A percentile compares a stretch with the other conserved stretches of the same genome.
These are phyloP conservation scores for Vigna trinervia DNA, from an alignment of 306 rosid species.

Conservation along the genomic window DNA sequence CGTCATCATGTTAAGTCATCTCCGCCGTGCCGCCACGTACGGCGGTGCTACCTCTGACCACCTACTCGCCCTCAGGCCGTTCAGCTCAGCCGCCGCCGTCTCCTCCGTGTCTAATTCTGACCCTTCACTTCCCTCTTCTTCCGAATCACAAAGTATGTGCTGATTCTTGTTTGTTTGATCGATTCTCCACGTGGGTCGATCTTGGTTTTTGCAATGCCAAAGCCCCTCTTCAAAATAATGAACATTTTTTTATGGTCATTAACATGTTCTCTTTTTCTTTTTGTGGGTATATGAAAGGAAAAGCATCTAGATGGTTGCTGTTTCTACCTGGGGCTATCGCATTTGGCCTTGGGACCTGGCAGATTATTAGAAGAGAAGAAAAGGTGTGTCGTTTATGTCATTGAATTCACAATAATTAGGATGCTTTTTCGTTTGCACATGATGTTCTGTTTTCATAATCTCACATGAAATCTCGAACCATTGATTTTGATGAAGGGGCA, in stretches of 20 bases:
- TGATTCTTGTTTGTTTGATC: neutral
- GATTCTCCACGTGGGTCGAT: conserved; percentile 10
- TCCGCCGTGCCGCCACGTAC: conserved; percentile 43
- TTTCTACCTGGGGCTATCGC: conserved; percentile 91
- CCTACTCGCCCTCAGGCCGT: conserved; percentile 37
- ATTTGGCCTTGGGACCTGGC: conserved; percentile 99
- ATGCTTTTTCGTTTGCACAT: neutral
- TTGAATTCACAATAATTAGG: conserved; percentile 21
- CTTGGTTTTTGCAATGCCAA: conserved; percentile 27
- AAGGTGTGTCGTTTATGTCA: conserved; percentile 55
- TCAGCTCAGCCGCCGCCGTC: conserved; percentile 51
- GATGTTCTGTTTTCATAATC: conserved; percentile 3
- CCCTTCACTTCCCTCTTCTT: conserved; percentile 53
- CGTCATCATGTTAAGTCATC: conserved; percentile 52
- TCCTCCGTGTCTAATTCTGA: conserved; percentile 52
- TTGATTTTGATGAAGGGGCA: neutral
- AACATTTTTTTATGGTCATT: neutral
- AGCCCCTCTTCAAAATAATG: conserved; percentile 20
- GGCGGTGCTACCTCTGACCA: conserved; percentile 21
- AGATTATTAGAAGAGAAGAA: conserved; percentile 85
- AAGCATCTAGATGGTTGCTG: conserved; percentile 68
- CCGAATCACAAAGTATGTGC: conserved; percentile 58
- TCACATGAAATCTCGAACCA: neutral
- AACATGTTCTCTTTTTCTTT: neutral
- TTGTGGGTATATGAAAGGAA: conserved; percentile 49